Evolutionary conservation across 2,329 filamentous ascomycete species (phyloP), one percentile per base, ranked within the genome.

Genomic region (Trichophyton mentagrophytes): DNA sequence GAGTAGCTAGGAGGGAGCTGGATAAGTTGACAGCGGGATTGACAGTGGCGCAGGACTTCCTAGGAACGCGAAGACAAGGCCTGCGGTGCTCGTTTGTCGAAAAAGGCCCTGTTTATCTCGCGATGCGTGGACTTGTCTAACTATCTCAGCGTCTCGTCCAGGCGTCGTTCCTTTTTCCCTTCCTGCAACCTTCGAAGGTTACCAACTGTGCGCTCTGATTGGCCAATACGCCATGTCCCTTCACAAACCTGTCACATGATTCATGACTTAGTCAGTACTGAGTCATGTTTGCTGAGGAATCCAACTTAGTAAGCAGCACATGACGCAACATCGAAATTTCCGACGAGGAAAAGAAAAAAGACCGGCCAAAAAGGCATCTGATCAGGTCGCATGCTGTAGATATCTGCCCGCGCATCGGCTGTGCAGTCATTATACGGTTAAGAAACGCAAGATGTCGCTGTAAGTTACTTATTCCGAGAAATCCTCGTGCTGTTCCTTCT

Each of bases 361-460:
- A 17, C 17, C 17, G 40, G 13, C 33, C 27, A 30, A 5, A 38
- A 51, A 57, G 11, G 20, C 40, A 15, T 17, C 17, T 51, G 58
- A 62, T 7, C 15, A 53, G 22, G 57, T n/a, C 5, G 57, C 55
- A 53, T 46, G 13, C 44, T 42, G 13, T 9, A 38, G 51, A 38
- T 56, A 44, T 17, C 33, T 33, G 53, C 30, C 53, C 25, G 25
- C 27, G 53, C 27, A 40, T 36, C 53, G 30, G 33, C 15, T 57
- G 55, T 40, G 38, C 15, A 25, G 33, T 57, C 55, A 22, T 42
- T n/a, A 40, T 25, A 40, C 55, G 15, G 55, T 25, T 15, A 40
- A 9, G 33, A 17, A 57, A 25, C 55, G 3, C 57, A 59, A 47
- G 51, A 64, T 64, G 62, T 49, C 62, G 17, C 62, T 64, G 62